Conservation (phyloP, 2,329 filamentous ascomycete species). For the Clonostachys solani region DNA sequence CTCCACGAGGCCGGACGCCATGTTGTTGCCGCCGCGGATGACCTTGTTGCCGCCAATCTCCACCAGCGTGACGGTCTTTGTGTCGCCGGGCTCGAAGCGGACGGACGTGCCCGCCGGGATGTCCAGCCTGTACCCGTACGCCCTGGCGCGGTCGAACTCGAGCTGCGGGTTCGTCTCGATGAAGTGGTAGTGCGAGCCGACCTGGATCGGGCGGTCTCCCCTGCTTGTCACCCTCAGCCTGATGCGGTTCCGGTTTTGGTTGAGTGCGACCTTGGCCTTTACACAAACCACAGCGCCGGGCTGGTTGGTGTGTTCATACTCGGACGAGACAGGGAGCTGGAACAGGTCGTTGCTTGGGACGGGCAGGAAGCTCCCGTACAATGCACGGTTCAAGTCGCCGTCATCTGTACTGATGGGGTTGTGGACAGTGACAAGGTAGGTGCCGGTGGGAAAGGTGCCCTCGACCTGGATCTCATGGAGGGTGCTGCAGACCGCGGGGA, state of each 20-base stretch:
- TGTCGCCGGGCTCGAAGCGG: constrained; percentile 90
- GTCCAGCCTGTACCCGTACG: constrained; percentile 84
- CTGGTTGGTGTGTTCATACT: constrained; percentile 63
- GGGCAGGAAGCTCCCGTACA: constrained; percentile 90
- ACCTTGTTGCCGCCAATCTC: constrained; percentile 78
- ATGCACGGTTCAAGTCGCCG: constrained; percentile 77
- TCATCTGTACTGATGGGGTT: constrained; percentile 83
- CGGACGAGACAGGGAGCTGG: constrained; percentile 56
- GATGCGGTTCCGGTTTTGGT: constrained; percentile 69
- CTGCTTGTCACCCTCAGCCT: constrained; percentile 75
- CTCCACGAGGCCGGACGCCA: constrained; percentile 73
- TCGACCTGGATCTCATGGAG: constrained; percentile 88
- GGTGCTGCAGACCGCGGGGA: constrained; percentile 74
- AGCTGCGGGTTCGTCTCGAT: constrained; percentile 90
- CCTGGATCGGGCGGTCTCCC: constrained; percentile 87
- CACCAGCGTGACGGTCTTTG: constrained; percentile 84
- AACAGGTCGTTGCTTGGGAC: constrained; percentile 68
- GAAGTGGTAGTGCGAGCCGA: constrained; percentile 95
- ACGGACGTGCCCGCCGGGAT: constrained; percentile 89
- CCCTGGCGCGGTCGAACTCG: constrained; percentile 77
- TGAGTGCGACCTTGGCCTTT: constrained; percentile 65
- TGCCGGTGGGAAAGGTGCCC: constrained; percentile 86
- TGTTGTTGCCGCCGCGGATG: constrained; percentile 78
- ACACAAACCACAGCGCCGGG: constrained; percentile 77
- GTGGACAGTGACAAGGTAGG: constrained; percentile 92